phyloP scores from a whole-genome alignment of 1,139 yeast genomes.

The Pichia sp. region DNA sequence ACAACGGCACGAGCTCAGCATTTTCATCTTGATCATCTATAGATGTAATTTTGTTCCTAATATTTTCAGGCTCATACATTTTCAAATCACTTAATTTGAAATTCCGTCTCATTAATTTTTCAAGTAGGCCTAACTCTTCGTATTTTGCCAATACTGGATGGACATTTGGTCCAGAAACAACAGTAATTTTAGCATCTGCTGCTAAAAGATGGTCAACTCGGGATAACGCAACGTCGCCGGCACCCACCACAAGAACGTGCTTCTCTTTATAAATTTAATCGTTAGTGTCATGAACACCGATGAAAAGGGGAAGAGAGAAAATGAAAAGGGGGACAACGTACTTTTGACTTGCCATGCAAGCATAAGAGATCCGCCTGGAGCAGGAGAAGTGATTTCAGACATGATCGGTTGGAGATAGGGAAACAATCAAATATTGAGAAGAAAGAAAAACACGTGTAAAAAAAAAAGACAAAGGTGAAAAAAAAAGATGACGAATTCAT shows the following conservation, averaged over 20 bases:
- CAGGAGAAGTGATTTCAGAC: conserved; percentile 21
- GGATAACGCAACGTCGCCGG: conserved; percentile 76
- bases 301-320: too few relatives aligned
- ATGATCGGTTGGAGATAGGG: too few relatives aligned
- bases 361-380: conserved; percentile 49
- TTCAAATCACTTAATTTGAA: conserved; percentile 42
- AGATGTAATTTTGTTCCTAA: conserved; percentile 7
- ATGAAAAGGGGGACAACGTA: conserved; percentile 15
- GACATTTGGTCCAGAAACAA: conserved; percentile 42
- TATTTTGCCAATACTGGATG: conserved; percentile 42
- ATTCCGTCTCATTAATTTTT: conserved; percentile 37
- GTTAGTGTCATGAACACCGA: not conserved
- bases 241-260: conserved; percentile 71
- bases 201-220: conserved; percentile 59
- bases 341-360: conserved; percentile 68
- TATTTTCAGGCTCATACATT: conserved; percentile 40
- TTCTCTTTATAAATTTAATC: conserved; percentile 30
- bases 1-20: conserved; percentile 11
- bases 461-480: too few relatives aligned
- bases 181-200: conserved; percentile 67
- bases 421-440: too few relatives aligned
- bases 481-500: too few relatives aligned
- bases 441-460: too few relatives aligned
- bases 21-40: conserved; percentile 27
- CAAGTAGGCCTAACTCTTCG: conserved; percentile 38